Base-by-base conservation (phyloP, 2,329 filamentous ascomycete species). In the Ceratocystis colombiana region DNA sequence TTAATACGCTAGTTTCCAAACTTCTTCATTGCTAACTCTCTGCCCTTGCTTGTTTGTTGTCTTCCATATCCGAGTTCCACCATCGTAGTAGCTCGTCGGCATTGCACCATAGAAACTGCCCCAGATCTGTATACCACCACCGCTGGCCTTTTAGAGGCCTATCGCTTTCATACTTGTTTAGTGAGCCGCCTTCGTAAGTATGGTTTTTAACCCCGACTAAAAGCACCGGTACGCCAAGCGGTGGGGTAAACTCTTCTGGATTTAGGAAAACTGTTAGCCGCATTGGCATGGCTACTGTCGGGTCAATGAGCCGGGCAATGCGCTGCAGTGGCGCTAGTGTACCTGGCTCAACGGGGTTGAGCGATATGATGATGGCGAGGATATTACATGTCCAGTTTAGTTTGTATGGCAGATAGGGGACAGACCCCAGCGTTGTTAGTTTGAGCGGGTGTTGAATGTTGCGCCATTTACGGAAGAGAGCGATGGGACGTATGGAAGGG, bases 361-460 rank as follows among this genome's bases (percentile, higher is more conserved):
- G 72, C 1, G 77, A 76, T 0, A 75, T 73, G 2, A 84, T 68
- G n/a, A 84, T 75, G 65, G 76, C 80, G 2, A 84, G 77, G 5
- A 82, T 74, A 68, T 84, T 84, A 71, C 80, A 77, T 59, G 79
- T 79, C 81, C 81, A 84, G 71, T 84, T 84, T 67, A 83, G 80
- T 64, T 79, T 78, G 72, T 81, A 84, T 1, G 81, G 81, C 0
- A 84, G 76, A 68, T 78, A 74, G 0, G 81, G 79, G 62, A 84
- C 79, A 5, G 77, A 74, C 61, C 75, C 75, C 12, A 84, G 74
- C 2, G 76, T 75, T 0, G 81, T 83, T 33, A 84, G 78, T 69
- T 80, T 83, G 17, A 82, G 74, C 0, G 81, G 79, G 0, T 75
- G 74, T 0, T 75, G 74, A n/a, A 46, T 17, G 63, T 79, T 71